Evolutionary conservation across 768 basidiomycete genomes (phyloP).

Genomic region (Leccinum disarticulatum): DNA sequence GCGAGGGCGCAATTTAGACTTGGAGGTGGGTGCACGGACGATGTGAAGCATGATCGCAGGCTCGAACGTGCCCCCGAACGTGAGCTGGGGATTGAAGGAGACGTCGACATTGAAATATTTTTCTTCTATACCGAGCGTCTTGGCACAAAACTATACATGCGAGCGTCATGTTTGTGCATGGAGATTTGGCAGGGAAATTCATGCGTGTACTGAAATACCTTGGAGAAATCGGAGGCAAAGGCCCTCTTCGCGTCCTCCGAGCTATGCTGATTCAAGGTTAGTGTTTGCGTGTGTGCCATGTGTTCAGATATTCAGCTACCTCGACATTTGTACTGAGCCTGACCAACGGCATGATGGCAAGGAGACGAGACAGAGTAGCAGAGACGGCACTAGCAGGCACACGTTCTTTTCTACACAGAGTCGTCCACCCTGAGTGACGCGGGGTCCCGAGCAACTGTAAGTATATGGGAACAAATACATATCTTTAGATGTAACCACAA

Average conservation of each 20-base stretch:
- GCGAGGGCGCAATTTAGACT: background rate
- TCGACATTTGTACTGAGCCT: constrained; percentile 41
- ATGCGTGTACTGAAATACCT: constrained; percentile 37
- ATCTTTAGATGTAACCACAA: background rate
- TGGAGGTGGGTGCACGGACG: constrained; percentile 39
- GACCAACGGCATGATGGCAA: constrained; percentile 36
- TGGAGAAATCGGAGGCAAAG: constrained; percentile 53
- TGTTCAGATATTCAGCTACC: constrained; percentile 15
- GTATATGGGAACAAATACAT: background rate
- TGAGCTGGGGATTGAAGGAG: background rate
- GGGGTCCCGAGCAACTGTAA: background rate
- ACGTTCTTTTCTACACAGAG: background rate
- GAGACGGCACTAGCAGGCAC: background rate
- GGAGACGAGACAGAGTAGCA: background rate
- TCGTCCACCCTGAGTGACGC: background rate
- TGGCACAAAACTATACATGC: constrained; percentile 46
- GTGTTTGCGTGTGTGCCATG: background rate
- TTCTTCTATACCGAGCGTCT: constrained; percentile 35
- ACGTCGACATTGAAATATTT: background rate
- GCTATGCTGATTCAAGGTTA: constrained; percentile 8
- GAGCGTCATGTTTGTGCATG: background rate
- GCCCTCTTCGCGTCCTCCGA: constrained; percentile 32
- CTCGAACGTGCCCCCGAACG: constrained; percentile 50
- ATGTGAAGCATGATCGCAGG: constrained; percentile 61
- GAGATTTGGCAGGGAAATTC: background rate